phyloP scores from a whole-genome alignment of 2,329 filamentous ascomycete genomes.

The Clonostachys sp. region DNA sequence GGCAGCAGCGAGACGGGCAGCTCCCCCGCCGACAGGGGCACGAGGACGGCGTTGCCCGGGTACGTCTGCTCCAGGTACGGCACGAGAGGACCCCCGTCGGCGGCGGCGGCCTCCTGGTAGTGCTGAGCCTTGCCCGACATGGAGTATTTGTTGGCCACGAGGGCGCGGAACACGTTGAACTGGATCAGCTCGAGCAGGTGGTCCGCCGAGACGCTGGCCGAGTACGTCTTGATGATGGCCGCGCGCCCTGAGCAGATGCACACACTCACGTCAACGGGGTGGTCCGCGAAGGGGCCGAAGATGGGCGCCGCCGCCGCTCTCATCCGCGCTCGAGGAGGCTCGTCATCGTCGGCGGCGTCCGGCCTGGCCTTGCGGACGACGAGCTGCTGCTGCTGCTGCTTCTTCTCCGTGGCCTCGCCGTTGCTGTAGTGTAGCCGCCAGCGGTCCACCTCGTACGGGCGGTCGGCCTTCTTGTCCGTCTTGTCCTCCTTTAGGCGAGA shows the following conservation, averaged over 20 bases:
- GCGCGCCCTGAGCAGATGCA: too few relatives aligned
- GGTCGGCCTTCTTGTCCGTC: background rate
- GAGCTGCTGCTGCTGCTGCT: background rate
- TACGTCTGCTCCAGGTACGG: background rate
- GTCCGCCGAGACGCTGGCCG: too few relatives aligned
- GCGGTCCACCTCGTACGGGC: background rate
- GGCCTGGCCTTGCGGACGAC: background rate
- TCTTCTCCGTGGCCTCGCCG: background rate
- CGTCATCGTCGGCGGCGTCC: too few relatives aligned
- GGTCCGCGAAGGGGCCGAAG: too few relatives aligned
- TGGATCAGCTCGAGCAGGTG: background rate
- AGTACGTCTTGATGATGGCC: too few relatives aligned
- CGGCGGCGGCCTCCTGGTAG: background rate
- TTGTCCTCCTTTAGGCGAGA: background rate
- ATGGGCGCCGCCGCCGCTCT: too few relatives aligned
- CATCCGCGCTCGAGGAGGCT: too few relatives aligned
- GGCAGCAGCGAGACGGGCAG: slow-evolving; percentile 17
- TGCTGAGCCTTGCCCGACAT: background rate
- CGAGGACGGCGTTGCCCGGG: background rate
- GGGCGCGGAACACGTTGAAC: background rate
- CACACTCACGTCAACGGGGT: too few relatives aligned
- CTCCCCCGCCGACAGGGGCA: background rate
- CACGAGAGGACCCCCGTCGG: background rate
- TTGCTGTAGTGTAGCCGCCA: background rate
- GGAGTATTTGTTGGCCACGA: background rate